Percentiles rank a stretch among this genome's conserved stretches.
Conservation (phyloP, 495 filamentous ascomycete species). For the Lasiosphaeria hispida region DNA sequence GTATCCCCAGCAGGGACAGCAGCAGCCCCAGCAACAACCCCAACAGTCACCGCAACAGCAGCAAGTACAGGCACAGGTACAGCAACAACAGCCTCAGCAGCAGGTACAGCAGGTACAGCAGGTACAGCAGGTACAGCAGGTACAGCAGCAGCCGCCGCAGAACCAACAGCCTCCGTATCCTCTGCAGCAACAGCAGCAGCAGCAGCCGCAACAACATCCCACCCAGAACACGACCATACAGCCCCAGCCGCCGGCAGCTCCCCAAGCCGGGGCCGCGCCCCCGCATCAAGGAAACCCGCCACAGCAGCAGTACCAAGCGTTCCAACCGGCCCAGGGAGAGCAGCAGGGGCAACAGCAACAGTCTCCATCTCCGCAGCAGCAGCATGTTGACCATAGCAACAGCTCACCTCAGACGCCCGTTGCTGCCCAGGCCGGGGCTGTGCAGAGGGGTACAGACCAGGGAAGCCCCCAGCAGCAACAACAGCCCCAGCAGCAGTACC, state of each 20-base stretch:
- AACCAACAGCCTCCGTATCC: slow-evolving; percentile 12
- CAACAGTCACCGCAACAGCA: not conserved
- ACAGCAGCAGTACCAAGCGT: too few species aligned
- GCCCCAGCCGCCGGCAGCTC: not conserved
- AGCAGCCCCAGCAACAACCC: not conserved
- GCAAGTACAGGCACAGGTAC: not conserved
- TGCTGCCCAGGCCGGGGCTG: too few species aligned
- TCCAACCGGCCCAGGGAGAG: too few species aligned
- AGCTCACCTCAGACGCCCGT: too few species aligned
- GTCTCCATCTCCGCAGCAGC: too few species aligned
- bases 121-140: not conserved
- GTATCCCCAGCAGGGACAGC: not conserved
- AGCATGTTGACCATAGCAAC: too few species aligned
- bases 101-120: not conserved
- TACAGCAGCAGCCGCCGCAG: slow-evolving; percentile 12
- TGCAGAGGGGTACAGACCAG: too few species aligned
- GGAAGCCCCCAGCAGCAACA: too few species aligned
- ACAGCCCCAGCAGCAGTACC: too few species aligned
- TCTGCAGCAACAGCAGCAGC: not conserved
- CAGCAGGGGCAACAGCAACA: too few species aligned
- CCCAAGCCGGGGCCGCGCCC: not conserved
- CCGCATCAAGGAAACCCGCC: not conserved
- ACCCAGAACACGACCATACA: not conserved
- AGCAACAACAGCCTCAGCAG: not conserved
- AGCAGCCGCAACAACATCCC: not conserved